Evolutionary conservation across 2,329 filamentous ascomycete genomes (phyloP).

Genomic region (Monilinia aucupariae): DNA sequence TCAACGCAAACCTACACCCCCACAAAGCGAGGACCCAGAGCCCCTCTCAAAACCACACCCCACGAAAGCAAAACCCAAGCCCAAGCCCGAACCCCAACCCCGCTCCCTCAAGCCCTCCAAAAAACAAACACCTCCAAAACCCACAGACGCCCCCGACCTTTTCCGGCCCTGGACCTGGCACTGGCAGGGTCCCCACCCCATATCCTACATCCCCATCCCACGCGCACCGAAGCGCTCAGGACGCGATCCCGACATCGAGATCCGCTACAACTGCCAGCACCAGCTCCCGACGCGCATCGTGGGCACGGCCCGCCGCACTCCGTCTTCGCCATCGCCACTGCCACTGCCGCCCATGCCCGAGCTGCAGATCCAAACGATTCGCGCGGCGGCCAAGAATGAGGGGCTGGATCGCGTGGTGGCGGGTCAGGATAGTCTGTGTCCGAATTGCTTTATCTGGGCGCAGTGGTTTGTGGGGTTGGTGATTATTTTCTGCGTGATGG

Average conservation of each 20-base stretch:
- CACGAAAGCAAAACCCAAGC: neutral
- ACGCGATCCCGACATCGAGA: neutral
- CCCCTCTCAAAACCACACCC: neutral
- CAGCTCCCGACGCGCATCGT: neutral
- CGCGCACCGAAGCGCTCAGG: neutral
- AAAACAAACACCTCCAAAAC: neutral
- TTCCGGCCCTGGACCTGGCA: neutral
- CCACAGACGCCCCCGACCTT: neutral
- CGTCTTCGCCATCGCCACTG: too few relatives aligned
- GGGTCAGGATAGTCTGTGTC: neutral
- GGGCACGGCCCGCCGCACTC: too few relatives aligned
- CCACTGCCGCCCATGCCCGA: neutral
- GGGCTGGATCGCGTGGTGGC: neutral
- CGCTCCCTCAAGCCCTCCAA: neutral
- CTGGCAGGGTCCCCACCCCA: neutral
- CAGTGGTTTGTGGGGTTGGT: neutral
- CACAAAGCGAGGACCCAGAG: too few relatives aligned
- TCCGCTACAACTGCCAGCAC: neutral
- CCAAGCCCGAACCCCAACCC: neutral
- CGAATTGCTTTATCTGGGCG: neutral
- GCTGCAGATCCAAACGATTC: neutral
- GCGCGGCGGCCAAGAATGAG: neutral
- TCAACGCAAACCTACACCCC: too few relatives aligned
- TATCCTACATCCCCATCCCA: neutral
- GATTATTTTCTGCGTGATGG: neutral